Percentiles rank a stretch among this genome's conserved stretches.
phyloP scores from a whole-genome alignment of 768 basidiomycete species.

The Astraeus odoratus region DNA sequence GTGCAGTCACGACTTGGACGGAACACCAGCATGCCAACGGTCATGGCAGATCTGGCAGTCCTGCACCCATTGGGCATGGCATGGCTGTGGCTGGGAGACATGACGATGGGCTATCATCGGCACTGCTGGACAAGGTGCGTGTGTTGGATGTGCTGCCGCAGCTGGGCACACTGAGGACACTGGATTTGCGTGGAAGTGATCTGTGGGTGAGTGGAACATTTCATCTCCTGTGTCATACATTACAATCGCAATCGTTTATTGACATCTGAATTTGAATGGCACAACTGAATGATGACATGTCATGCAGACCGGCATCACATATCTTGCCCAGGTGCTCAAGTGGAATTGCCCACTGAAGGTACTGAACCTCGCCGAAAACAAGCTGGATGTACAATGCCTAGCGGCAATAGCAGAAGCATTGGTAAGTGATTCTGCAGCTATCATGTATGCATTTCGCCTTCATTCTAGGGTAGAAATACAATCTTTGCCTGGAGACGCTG shows the following conservation, averaged over 20 bases:
- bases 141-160: conserved; percentile 85
- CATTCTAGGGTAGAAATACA: conserved; percentile 68
- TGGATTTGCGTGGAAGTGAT: conserved; percentile 92
- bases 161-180: conserved; percentile 76
- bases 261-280: background rate
- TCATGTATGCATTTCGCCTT: background rate
- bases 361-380: conserved; percentile 91
- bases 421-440: conserved; percentile 37
- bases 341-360: conserved; percentile 93
- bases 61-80: conserved; percentile 10
- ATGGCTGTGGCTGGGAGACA: conserved; percentile 19
- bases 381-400: conserved; percentile 77
- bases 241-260: background rate
- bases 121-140: conserved; percentile 80
- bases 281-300: background rate
- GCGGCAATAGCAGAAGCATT: conserved; percentile 82
- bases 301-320: conserved; percentile 64
- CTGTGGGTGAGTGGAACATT: conserved; percentile 54
- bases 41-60: conserved; percentile 22
- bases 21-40: background rate
- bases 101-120: conserved; percentile 56
- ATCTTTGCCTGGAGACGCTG: conserved; percentile 86
- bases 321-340: conserved; percentile 92
- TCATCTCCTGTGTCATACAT: background rate
- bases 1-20: conserved; percentile 43